These are phyloP conservation scores for Hortaea sp. DNA, from an alignment of 2,329 filamentous ascomycete genomes.

Conservation along the genomic window DNA sequence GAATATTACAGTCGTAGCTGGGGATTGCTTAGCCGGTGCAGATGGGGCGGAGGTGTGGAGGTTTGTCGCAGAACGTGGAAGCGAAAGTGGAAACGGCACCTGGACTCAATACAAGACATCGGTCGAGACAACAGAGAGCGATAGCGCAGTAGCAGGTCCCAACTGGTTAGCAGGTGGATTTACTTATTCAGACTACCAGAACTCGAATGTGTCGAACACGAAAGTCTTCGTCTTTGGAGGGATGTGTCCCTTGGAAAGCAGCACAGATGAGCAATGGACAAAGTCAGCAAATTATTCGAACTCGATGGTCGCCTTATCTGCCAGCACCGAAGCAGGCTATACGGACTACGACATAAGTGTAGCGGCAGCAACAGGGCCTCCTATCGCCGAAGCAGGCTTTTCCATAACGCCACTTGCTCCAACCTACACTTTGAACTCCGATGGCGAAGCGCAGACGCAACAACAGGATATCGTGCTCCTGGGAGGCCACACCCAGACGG, in stretches of 20 bases:
- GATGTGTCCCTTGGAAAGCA: conserved; percentile 59
- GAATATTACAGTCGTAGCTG: conserved; percentile 62
- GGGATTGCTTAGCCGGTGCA: conserved; percentile 53
- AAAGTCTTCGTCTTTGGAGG: conserved; percentile 72
- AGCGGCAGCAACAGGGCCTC: conserved; percentile 48
- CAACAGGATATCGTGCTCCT: conserved; percentile 71
- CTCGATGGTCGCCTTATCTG: conserved; percentile 58
- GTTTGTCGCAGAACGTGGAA: conserved; percentile 43
- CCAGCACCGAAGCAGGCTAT: conserved; percentile 32
- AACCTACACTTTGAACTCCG: conserved; percentile 57
- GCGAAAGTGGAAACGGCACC: conserved; percentile 34
- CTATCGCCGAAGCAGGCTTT: conserved; percentile 78
- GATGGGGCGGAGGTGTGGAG: conserved; percentile 55
- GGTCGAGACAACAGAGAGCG: conserved; percentile 28
- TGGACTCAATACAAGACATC: conserved; percentile 35
- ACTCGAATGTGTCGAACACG: conserved; percentile 43
- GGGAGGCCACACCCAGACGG: conserved; percentile 71
- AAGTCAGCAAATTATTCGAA: conserved; percentile 68
- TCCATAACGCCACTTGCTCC: conserved; percentile 64
- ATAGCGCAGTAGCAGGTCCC: conserved; percentile 32
- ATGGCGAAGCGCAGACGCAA: conserved; percentile 49
- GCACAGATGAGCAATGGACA: conserved; percentile 50
- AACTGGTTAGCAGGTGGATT: conserved; percentile 53
- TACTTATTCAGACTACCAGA: conserved; percentile 55
- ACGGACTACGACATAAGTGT: conserved; percentile 37